Base-by-base conservation (phyloP, 1,284 basidiomycete genomes). In the Rhodotorula sp. region DNA sequence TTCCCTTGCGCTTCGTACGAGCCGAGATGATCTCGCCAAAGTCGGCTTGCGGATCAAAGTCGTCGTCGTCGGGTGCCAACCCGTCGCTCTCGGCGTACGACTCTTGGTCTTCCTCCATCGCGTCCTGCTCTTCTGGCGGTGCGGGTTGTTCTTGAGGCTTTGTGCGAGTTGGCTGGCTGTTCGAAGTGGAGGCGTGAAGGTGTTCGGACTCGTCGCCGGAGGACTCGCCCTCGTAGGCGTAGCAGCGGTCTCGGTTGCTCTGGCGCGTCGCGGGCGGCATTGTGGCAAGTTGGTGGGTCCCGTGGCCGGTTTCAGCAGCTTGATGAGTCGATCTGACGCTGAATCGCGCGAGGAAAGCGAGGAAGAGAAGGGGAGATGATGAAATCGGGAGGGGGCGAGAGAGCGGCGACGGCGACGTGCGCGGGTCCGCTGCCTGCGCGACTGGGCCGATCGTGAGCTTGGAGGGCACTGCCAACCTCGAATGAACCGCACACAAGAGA, bases 241-340 rank as follows among this genome's bases (percentile, higher is more conserved):
- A 54, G 30, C 53, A 31, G 31, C 53, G 53, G 18, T 54, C 53
- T 30, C 53, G 53, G 53, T 54, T 54, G 30, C 18, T 24, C 9
- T 22, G 53, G 30, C 53, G 53, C 53, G 53, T 54, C 22, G 53
- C 13, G 11, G 53, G 53, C 31, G 53, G 53, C 53, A 54, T 54
- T 6, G 20, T 26, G 30, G 20, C 48, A 10, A 34, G 34, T 5
- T 5, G 34, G 34, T 34, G 34, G 34, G 34, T 34, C 6, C 34
- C 5, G 34, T 34, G 48, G 22, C n/a, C 7, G 2, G 10, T 24
- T 26, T 24, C 48, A 26, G 48, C 48, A n/a, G 52, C 52, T 44
- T 44, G 40, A 44, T 13, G 15, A 13, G 40, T 44, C 16, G 40
- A 44, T 10, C 10, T 10, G 34, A 34, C 5, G 10, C 34, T 10